Conservation (phyloP, 495 filamentous ascomycete species). For the Penicillium coprophilum region DNA sequence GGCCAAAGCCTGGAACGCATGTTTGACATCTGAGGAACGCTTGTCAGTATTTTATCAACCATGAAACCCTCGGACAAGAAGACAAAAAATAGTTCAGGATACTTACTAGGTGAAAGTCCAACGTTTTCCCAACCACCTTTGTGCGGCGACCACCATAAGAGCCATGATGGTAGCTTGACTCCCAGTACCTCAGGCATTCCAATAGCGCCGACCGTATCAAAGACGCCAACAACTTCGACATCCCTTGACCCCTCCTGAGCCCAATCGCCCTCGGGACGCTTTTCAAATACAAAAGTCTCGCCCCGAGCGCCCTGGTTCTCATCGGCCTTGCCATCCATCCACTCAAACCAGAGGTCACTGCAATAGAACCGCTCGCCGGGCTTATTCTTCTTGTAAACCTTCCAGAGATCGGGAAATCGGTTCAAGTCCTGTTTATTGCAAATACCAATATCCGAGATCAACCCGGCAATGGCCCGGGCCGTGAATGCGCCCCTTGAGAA, state of each 20-base stretch:
- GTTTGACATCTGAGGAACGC: constrained; percentile 41
- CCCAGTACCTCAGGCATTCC: constrained; percentile 28
- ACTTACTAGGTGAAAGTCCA: constrained; percentile 19
- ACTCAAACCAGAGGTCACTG: constrained; percentile 12
- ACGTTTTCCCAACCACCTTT: not conserved
- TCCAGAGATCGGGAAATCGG: constrained; percentile 46
- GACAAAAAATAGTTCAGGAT: not conserved
- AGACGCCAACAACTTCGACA: constrained; percentile 57
- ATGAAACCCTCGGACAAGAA: not conserved
- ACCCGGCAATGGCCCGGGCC: constrained; percentile 53
- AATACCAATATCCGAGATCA: constrained; percentile 53
- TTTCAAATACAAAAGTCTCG: constrained; percentile 12
- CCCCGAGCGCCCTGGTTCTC: constrained; percentile 23
- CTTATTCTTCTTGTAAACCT: constrained; percentile 45
- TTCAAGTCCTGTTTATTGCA: constrained; percentile 42
- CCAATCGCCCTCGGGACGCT: constrained; percentile 16
- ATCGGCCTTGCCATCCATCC: constrained; percentile 23
- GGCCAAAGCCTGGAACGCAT: constrained; percentile 61
- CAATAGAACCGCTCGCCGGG: constrained; percentile 22
- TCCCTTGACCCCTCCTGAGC: constrained; percentile 19
- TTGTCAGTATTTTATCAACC: constrained; percentile 6
- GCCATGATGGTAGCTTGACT: constrained; percentile 16
- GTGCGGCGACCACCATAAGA: not conserved
- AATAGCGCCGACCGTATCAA: constrained; percentile 56
- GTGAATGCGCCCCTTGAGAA: constrained; percentile 63